Conservation (phyloP, 495 filamentous ascomycete genomes). For the Annulohypoxylon nitens region DNA sequence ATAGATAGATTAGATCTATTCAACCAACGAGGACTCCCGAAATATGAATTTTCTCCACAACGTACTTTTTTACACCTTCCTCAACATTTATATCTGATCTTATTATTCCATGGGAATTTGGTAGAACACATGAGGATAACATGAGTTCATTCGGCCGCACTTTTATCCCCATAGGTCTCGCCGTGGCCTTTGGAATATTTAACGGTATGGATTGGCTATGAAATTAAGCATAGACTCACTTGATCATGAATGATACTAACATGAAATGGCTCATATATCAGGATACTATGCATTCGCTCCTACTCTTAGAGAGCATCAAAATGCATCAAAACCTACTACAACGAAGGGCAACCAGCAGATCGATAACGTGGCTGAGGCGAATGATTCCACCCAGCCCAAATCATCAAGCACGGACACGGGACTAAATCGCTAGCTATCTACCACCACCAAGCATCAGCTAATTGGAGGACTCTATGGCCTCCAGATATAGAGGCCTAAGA, state of each 20-base stretch:
- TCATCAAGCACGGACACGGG: not conserved
- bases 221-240: slow-evolving; percentile 15
- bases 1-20: not conserved
- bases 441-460: not conserved
- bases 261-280: slow-evolving; percentile 38
- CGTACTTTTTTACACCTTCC: not conserved
- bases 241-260: slow-evolving; percentile 14
- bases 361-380: slow-evolving; percentile 7
- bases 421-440: slow-evolving; percentile 18
- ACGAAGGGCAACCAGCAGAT: slow-evolving; percentile 26
- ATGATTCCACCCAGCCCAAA: slow-evolving; percentile 21
- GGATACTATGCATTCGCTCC: slow-evolving; percentile 61
- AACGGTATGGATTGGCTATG: slow-evolving; percentile 51
- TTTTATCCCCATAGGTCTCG: slow-evolving; percentile 44
- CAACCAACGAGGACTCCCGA: not conserved
- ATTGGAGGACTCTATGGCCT: not conserved
- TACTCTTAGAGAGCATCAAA: slow-evolving; percentile 53
- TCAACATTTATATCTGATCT: not conserved
- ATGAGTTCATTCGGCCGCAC: slow-evolving; percentile 50
- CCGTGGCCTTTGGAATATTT: slow-evolving; percentile 47
- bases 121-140: not conserved
- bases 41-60: slow-evolving; percentile 15
- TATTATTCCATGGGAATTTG: not conserved
- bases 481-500: not conserved
- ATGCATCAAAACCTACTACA: slow-evolving; percentile 39